Conservation (phyloP, 352 stramenopile genomes). For the Pythium brachiatum region DNA sequence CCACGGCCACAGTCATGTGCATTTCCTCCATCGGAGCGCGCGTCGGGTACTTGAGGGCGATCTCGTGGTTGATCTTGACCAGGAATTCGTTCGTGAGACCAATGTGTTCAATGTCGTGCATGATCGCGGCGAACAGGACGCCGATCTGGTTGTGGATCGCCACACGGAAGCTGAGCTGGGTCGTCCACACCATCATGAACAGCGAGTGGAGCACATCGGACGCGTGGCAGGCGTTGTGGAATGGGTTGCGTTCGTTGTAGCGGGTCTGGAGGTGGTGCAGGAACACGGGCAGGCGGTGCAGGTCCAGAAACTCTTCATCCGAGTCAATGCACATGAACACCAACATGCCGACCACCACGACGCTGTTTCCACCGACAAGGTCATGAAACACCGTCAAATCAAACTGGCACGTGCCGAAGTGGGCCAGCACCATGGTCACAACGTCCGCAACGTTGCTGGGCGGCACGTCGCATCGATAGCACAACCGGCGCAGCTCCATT, state of each 20-base stretch:
- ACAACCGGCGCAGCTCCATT: slow-evolving; percentile 50
- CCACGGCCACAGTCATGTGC: slow-evolving; percentile 57
- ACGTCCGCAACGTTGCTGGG: slow-evolving; percentile 42
- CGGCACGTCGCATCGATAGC: slow-evolving; percentile 42
- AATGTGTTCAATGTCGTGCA: slow-evolving; percentile 81
- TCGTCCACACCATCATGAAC: slow-evolving; percentile 69
- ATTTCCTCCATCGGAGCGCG: slow-evolving; percentile 77
- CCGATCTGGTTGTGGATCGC: slow-evolving; percentile 67
- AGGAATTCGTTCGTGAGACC: slow-evolving; percentile 80
- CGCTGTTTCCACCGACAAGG: slow-evolving; percentile 57
- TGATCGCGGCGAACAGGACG: slow-evolving; percentile 66
- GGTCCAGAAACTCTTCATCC: slow-evolving; percentile 49
- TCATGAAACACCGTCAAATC: slow-evolving; percentile 71
- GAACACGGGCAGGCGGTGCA: slow-evolving; percentile 46
- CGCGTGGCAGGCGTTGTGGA: slow-evolving; percentile 81
- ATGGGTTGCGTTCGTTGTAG: slow-evolving; percentile 67
- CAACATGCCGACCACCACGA: slow-evolving; percentile 68
- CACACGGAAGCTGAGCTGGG: slow-evolving; percentile 47
- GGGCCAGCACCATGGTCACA: slow-evolving; percentile 41
- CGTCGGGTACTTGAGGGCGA: slow-evolving; percentile 54
- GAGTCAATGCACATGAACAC: slow-evolving; percentile 68
- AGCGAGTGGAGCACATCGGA: slow-evolving; percentile 79
- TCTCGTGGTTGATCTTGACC: slow-evolving; percentile 67
- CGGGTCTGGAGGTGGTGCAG: slow-evolving; percentile 58
- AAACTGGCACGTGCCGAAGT: slow-evolving; percentile 65